Conservation (phyloP, 148 eudicot genomes). For the Nepenthes mirabilis region DNA sequence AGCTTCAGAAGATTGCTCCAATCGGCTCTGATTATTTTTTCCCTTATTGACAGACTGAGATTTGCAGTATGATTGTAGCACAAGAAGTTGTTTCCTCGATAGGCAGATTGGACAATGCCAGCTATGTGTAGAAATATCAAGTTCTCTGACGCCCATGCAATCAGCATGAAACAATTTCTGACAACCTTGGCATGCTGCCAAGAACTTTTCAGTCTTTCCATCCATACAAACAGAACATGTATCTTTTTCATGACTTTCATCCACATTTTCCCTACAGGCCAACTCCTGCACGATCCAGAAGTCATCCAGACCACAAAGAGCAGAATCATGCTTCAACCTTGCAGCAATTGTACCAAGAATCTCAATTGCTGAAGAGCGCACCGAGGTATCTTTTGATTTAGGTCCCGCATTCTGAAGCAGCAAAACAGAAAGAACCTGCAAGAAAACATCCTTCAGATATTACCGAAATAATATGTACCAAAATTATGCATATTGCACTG, state of each 20-base stretch:
- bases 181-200: slow-evolving; percentile 73
- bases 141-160: slow-evolving; percentile 66
- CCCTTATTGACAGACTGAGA: slow-evolving; percentile 41
- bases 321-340: slow-evolving; percentile 81
- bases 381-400: slow-evolving; percentile 74
- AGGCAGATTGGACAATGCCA: slow-evolving; percentile 66
- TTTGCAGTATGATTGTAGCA: slow-evolving; percentile 53
- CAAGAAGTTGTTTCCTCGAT: slow-evolving; percentile 57
- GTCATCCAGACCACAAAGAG: slow-evolving; percentile 42
- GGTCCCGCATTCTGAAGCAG: slow-evolving; percentile 95
- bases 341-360: slow-evolving; percentile 93
- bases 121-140: slow-evolving; percentile 43
- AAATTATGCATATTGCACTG: slow-evolving; percentile 6
- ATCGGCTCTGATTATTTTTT: slow-evolving; percentile 16
- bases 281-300: slow-evolving; percentile 72
- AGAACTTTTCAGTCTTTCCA: slow-evolving; percentile 36
- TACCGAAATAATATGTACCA: slow-evolving; percentile 3
- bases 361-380: slow-evolving; percentile 88
- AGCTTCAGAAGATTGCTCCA: slow-evolving; percentile 29
- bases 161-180: slow-evolving; percentile 68
- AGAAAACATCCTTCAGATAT: slow-evolving; percentile 8
- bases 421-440: slow-evolving; percentile 95
- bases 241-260: slow-evolving; percentile 28
- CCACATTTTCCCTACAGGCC: slow-evolving; percentile 19
- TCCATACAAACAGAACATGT: slow-evolving; percentile 63